Evolutionary conservation across 164 flowering plant genomes (phyloP).

Genomic region (Liriodendron chinense): DNA sequence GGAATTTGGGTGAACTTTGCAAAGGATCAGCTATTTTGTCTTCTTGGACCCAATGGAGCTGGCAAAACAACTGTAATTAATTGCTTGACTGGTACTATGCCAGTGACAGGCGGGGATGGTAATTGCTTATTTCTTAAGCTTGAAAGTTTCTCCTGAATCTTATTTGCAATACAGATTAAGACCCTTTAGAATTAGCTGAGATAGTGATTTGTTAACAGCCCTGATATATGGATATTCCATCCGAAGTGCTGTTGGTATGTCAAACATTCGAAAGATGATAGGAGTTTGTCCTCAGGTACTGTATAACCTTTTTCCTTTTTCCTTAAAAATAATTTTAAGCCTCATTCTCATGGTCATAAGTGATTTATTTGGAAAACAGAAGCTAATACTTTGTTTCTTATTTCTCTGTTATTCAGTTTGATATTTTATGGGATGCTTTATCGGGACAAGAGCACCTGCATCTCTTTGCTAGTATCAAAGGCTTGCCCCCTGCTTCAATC

Average conservation of each 20-base stretch:
- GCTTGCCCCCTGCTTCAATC: conserved; percentile 67
- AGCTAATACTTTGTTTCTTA: conserved; percentile 12
- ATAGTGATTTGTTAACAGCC: conserved; percentile 43
- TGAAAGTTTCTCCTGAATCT: neutral
- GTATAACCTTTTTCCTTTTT: conserved; percentile 7
- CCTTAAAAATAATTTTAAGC: neutral
- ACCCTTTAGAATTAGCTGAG: neutral
- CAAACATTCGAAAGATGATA: conserved; percentile 70
- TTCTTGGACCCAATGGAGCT: conserved; percentile 99
- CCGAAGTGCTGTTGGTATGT: conserved; percentile 79
- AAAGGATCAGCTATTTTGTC: conserved; percentile 91
- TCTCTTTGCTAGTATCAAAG: conserved; percentile 90
- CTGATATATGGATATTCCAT: conserved; percentile 80
- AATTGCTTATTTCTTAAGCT: conserved; percentile 17
- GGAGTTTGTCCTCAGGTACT: conserved; percentile 99
- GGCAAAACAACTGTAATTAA: conserved; percentile 94
- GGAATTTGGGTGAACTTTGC: conserved; percentile 87
- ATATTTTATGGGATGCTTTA: conserved; percentile 86
- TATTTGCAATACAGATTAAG: neutral
- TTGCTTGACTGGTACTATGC: conserved; percentile 93
- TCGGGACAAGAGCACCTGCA: conserved; percentile 86
- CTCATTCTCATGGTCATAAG: neutral
- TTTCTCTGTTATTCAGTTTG: conserved; percentile 49
- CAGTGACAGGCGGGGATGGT: conserved; percentile 98
- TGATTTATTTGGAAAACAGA: neutral